Evolutionary conservation across 257 asterid species (phyloP).

Genomic region (Fraxinus quadrangulata): DNA sequence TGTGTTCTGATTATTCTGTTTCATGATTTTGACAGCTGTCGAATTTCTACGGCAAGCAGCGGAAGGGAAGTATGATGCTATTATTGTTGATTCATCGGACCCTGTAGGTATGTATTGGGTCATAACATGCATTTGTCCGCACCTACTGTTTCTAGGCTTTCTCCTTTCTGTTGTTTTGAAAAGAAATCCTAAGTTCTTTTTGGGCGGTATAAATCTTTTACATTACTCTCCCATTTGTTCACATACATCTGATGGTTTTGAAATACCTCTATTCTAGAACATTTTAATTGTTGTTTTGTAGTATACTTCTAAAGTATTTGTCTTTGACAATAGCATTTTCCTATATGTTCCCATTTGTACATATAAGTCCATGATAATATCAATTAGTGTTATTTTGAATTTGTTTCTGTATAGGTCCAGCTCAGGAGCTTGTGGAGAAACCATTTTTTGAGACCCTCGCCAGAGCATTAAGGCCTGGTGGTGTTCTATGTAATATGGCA

Average conservation of each 20-base stretch:
- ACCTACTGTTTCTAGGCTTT: not conserved
- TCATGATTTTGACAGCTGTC: constrained; percentile 57
- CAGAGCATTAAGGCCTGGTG: constrained; percentile 87
- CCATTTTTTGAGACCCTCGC: constrained; percentile 88
- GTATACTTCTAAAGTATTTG: not conserved
- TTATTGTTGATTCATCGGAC: constrained; percentile 95
- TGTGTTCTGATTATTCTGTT: not conserved
- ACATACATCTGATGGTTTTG: not conserved
- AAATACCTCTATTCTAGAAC: not conserved
- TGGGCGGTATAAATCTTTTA: not conserved
- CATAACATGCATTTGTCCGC: too few species aligned
- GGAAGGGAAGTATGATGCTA: constrained; percentile 80
- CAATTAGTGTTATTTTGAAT: not conserved
- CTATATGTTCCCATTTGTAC: too few species aligned
- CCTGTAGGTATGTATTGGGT: constrained; percentile 77
- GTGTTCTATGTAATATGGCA: constrained; percentile 97
- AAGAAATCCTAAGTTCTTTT: not conserved
- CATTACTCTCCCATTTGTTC: not conserved
- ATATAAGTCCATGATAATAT: not conserved
- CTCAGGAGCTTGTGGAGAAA: constrained; percentile 86
- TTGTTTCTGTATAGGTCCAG: constrained; percentile 67
- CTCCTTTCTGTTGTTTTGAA: too few species aligned
- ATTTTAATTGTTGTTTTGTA: not conserved
- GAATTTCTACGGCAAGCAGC: constrained; percentile 68
- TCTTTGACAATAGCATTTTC: too few species aligned